phyloP scores from a whole-genome alignment of 1,284 basidiomycete genomes.

The Leccinum subfulvum region DNA sequence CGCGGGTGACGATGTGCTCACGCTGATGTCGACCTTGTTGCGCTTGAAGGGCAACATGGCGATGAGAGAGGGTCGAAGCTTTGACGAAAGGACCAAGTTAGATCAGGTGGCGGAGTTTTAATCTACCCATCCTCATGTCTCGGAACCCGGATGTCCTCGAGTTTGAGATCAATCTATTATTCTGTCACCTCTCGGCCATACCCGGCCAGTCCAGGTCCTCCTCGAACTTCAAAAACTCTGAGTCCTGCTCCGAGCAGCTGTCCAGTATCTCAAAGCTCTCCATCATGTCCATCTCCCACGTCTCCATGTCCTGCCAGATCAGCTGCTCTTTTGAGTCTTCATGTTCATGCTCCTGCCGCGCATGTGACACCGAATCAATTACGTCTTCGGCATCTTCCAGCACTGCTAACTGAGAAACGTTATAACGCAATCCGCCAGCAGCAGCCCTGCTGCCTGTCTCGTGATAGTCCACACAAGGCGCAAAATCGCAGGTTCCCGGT shows the following conservation, averaged over 20 bases:
- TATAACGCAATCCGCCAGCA: slow-evolving; percentile 10
- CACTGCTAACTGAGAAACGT: slow-evolving; percentile 12
- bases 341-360: slow-evolving; percentile 13
- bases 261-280: slow-evolving; percentile 17
- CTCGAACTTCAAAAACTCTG: background rate
- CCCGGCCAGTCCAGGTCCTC: background rate
- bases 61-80: slow-evolving; percentile 24
- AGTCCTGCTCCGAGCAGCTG: slow-evolving; percentile 4
- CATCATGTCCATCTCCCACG: slow-evolving; percentile 7
- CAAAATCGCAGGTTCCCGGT: background rate
- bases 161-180: slow-evolving; percentile 26
- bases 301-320: slow-evolving; percentile 11
- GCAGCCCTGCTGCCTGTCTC: slow-evolving; percentile 8
- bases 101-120: slow-evolving; percentile 28
- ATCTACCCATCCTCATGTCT: slow-evolving; percentile 23
- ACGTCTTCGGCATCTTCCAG: slow-evolving; percentile 24
- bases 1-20: slow-evolving; percentile 40
- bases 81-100: background rate
- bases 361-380: slow-evolving; percentile 11
- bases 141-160: slow-evolving; percentile 27
- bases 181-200: slow-evolving; percentile 10
- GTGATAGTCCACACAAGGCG: background rate
- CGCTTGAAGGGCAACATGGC: slow-evolving; percentile 79
- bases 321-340: slow-evolving; percentile 11
- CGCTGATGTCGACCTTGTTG: slow-evolving; percentile 91